Evolutionary conservation across 805 yeast species (phyloP), one percentile per base, ranked within the genome.

Genomic region (Pichia exigua): DNA sequence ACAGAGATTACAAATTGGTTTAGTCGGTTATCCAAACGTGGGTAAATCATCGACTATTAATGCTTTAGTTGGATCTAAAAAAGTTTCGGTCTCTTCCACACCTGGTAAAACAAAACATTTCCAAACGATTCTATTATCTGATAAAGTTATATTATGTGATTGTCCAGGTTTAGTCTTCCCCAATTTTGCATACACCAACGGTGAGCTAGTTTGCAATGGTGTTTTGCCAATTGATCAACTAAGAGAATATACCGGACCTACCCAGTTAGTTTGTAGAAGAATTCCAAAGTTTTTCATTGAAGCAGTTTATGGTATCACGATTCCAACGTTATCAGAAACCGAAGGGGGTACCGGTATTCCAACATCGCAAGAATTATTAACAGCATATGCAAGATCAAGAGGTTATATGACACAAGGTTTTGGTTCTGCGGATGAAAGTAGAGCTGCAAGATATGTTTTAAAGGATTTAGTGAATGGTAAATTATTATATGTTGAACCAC

Each of bases 141-240:
- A 85, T 48, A 77, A 85, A 39, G 94, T 94, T 2, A 76, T 90
- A 59, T 74, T 94, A 49, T 94, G 98, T 71, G 99, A 94, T 76
- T 94, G 99, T 75, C 99, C 99, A 2, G 99, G 99, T 78, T 76
- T 94, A 55, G 99, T 94, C 18, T 94, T 94, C 74, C 99, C 99
- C 24, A 94, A 92, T 63, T 94, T 94, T 66, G 98, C 98, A 8
- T 87, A 87, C 65, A 87, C 97, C 24, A 91, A 90, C 63, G 98
- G 95, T 60, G 99, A 94, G 62, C 77, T 94, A 62, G 99, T 94
- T 0, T 90, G 97, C 73, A 88, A 90, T 64, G 99, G 99, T 77
- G 96, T 94, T n/a, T 76, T 94, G 52, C 99, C 99, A 21, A 94
- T 94, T 61, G 99, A 94, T 71, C 99, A 94, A 70, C 75, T 94